Evolutionary conservation across 192 early-diverging fungal genomes (phyloP), one percentile per base, ranked within the genome.

Genomic region (Endogone sp.): DNA sequence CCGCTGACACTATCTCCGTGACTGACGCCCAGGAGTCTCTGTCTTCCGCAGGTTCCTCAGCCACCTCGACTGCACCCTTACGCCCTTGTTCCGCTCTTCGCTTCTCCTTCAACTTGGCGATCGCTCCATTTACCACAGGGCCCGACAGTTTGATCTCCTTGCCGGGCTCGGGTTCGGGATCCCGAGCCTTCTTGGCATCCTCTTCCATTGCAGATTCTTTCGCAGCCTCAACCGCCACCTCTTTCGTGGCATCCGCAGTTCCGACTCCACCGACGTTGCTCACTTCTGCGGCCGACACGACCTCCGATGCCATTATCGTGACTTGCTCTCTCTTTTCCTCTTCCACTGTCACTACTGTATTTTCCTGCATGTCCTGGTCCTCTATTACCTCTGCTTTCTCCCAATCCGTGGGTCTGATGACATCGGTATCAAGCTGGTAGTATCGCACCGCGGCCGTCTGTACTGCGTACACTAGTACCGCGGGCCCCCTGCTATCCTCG

Each of bases 401-500:
- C 59, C 59, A 60, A 8, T 22, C 59, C 27, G 22, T 2, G 10
- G 59, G 59, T 22, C 27, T 23, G 10, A 60, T 60, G 27, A 60
- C 59, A 0, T 60, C 27, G 22, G 6, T 10, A 6, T 23, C 24
- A 22, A 60, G 59, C 29, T 31, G 62, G n/a, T 27, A 64, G 55
- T 27, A 55, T 29, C 70, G 58, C 20, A 4, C 64, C 60, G 22
- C 27, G 24, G 13, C 29, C 9, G 13, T 1, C 30, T 30, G 23
- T 23, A 66, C 37, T 58, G 23, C 3, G 27, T 65, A 29, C 26
- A 56, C 24, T 3, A 4, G 21, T 66, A 26, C 4, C 16, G 62
- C 70, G 81, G 66, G 77, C 64, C 37, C 37, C n/a, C 30, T 63
- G 37, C 62, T 85, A 30, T 84, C 74, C 31, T 73, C 82, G 23